Evolutionary conservation across 805 yeast species (phyloP), one percentile per base, ranked within the genome.

Genomic region (Wickerhamomyces pijperi): DNA sequence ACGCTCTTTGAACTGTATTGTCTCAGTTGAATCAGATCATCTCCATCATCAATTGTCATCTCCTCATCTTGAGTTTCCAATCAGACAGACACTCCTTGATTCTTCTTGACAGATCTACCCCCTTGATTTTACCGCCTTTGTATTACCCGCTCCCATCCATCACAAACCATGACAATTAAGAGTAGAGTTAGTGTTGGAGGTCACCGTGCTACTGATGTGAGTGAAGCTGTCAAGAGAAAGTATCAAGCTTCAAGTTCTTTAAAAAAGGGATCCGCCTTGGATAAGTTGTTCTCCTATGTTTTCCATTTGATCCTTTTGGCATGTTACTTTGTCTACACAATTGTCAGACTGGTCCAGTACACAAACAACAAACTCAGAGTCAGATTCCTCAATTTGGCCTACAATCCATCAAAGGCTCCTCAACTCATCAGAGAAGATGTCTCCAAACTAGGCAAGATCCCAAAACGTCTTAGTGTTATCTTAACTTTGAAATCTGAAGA

Each of bases 371-470:
- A 67, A 44, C 47, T 70, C 34, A 66, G 70, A 42, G 67, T 86
- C 44, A 72, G 75, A 51, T 64, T 80, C 36, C 63, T 76, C 39
- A 76, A 74, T 38, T 51, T 77, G 36, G 75, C 84, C 9, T 82
- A 81, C 57, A 80, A 78, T 47, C 76, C 79, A 3, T 70, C 81
- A 23, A 76, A 74, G 51, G 75, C 94, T 3, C 97, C 97, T 1
- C 87, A 82, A 51, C 64, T 87, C 40, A 86, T 90, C 46, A 76
- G 94, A 47, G 79, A 80, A 44, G 97, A 90, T 60, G 86, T 86
- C 29, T 65, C 65, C 44, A 74, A 75, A 50, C 63, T 90, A 40
- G 55, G 69, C 34, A 92, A 92, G 58, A 70, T 86, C 19, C 98
- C 98, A 3, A 72, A 68, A 46, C 70, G 82, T 37, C 51, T 92